phyloP scores from a whole-genome alignment of 2,329 filamentous ascomycete species.

The Graphiopsis chlorocephala region DNA sequence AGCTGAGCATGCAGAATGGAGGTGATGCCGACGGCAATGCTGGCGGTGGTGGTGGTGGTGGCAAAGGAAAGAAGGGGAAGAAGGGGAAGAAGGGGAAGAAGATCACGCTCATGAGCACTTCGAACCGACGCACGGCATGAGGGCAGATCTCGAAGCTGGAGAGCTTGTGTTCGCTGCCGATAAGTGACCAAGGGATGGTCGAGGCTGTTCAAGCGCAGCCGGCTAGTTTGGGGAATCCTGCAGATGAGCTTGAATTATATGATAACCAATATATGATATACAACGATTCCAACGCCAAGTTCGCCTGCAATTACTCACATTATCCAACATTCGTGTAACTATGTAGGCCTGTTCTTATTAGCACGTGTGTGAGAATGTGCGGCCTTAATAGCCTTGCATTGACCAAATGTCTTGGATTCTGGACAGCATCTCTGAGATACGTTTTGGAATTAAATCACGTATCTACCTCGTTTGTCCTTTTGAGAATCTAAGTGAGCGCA shows the following conservation, averaged over 20 bases:
- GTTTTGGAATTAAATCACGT: no score
- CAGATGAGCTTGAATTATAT: neutral
- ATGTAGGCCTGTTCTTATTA: neutral
- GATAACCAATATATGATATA: slow-evolving; percentile 1
- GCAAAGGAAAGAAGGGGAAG: slow-evolving; percentile 36
- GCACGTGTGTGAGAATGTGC: neutral
- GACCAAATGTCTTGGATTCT: no score
- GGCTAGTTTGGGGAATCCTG: neutral
- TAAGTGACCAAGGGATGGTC: no score
- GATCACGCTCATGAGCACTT: slow-evolving; percentile 67
- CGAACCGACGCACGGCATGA: slow-evolving; percentile 28
- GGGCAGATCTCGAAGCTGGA: neutral
- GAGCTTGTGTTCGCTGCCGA: no score
- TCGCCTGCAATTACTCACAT: no score
- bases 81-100: slow-evolving; percentile 67
- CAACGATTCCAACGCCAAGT: neutral
- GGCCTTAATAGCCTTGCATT: no score
- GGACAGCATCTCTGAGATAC: neutral
- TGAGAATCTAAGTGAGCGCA: no score
- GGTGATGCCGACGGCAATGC: slow-evolving; percentile 20
- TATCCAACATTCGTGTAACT: neutral
- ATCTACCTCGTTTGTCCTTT: no score
- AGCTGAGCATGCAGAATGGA: slow-evolving; percentile 26
- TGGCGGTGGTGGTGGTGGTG: slow-evolving; percentile 22
- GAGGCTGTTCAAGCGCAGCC: neutral